phyloP scores from a whole-genome alignment of 306 rosid species.

The Rosa persica region DNA sequence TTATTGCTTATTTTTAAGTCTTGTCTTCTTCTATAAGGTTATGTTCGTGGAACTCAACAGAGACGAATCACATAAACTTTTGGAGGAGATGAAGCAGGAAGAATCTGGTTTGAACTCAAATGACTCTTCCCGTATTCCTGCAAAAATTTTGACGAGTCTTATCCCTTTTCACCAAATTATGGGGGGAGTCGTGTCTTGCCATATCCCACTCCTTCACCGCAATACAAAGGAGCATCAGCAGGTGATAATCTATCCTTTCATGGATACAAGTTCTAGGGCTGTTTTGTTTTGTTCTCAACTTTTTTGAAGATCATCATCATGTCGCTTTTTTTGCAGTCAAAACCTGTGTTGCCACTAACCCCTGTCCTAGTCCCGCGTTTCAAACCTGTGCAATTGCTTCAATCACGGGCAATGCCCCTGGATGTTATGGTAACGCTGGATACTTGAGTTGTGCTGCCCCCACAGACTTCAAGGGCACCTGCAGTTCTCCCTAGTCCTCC shows the following conservation, averaged over 20 bases:
- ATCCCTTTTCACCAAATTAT: conserved; percentile 16
- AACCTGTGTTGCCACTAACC: neutral
- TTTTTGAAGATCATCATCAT: neutral
- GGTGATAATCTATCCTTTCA: conserved; percentile 6
- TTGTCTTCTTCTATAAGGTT: conserved; percentile 37
- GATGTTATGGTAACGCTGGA: too few species aligned
- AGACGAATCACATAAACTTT: conserved; percentile 39
- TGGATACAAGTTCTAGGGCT: neutral
- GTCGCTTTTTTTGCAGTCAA: conserved; percentile 24
- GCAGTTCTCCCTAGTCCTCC: too few species aligned
- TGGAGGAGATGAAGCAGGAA: conserved; percentile 51
- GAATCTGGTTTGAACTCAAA: conserved; percentile 16
- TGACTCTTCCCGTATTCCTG: neutral
- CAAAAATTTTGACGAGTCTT: too few species aligned
- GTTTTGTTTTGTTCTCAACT: neutral
- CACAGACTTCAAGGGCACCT: too few species aligned
- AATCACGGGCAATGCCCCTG: too few species aligned
- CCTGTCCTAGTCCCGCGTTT: too few species aligned
- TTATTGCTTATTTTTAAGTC: conserved; percentile 8
- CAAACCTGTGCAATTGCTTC: too few species aligned
- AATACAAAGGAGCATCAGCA: conserved; percentile 21
- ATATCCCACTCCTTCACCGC: conserved; percentile 16
- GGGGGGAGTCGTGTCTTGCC: too few species aligned
- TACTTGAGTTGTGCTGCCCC: too few species aligned
- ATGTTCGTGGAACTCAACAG: conserved; percentile 53